Base-by-base conservation (phyloP, 495 filamentous ascomycete species). In the Ramalina intermedia region DNA sequence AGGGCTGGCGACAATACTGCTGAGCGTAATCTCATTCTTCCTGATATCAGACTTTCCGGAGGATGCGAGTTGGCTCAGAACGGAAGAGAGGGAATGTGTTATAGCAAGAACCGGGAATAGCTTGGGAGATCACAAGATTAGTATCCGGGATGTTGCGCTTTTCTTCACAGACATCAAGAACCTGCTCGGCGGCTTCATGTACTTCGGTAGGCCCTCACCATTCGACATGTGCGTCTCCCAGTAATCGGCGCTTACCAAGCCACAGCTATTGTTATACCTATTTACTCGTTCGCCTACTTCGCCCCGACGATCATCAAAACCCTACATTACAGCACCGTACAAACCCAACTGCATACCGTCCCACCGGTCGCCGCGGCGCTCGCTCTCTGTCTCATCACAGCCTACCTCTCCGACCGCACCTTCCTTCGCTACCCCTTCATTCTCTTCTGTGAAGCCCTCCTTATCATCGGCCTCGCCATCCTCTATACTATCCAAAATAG, bases 391-490 rank as follows among this genome's bases (percentile, higher is more conserved):
- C 74, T 86, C 62, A 27, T 76, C n/a, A 64, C 75, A 7, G 79
- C 79, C 12, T 63, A 54, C 36, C 43, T 69, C 8, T 79, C 75
- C 0, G 82, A 85, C 58, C 68, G 66, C 58, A 53, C 66, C n/a
- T 63, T 64, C 11, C 79, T 80, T 51, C 76, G 83, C 18, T 80
- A 77, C 55, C 53, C 73, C 21, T 57, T 80, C 21, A 58, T 70
- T 35, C 63, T 75, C 0, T 65, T 81, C 48, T 60, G 56, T 38
- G 50, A 86, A 20, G 53, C 55, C 36, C 54, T 64, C 3, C 53
- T 65, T 29, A 71, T 86, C 37, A 54, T 68, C 7, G 84, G 80
- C 16, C 78, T 84, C 46, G 69, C 57, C 12, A 74, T 83, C 42
- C 65, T 88, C 16, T 54, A 86, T 20, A 68, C 63, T 42, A 66